Conservation (phyloP, 345 rosid genomes). For the Microcos paniculata region DNA sequence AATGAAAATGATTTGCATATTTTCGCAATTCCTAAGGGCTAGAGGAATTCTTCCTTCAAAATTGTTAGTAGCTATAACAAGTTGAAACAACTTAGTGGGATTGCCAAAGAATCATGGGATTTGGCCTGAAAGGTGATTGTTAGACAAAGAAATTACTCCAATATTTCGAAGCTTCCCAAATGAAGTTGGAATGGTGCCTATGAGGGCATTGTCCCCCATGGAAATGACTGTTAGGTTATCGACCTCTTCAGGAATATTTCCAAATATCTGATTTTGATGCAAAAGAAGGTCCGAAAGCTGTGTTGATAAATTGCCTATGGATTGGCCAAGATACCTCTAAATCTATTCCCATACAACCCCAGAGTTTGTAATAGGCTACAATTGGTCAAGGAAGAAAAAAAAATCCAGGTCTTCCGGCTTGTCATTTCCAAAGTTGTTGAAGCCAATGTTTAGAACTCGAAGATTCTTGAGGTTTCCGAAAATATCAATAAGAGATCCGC, state of each 20-base stretch:
- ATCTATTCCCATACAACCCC: no score
- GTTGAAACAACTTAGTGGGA: neutral
- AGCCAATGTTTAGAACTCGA: neutral
- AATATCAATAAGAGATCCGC: conserved; percentile 2
- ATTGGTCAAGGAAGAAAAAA: conserved; percentile 7
- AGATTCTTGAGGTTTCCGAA: conserved; percentile 11
- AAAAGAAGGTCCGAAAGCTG: no score
- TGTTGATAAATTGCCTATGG: no score
- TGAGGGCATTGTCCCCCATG: no score
- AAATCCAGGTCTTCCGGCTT: conserved; percentile 14
- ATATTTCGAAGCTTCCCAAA: no score
- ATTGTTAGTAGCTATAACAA: neutral
- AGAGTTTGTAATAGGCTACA: no score
- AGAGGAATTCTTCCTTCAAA: conserved; percentile 22
- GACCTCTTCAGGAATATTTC: no score
- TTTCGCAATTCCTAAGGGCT: conserved; percentile 9
- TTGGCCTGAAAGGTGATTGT: neutral
- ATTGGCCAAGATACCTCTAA: no score
- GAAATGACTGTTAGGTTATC: no score
- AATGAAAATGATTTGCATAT: conserved; percentile 9
- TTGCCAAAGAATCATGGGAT: conserved; percentile 7
- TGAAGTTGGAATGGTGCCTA: no score
- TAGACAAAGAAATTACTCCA: no score
- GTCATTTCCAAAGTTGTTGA: conserved; percentile 12
- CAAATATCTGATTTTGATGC: no score